Conservation (phyloP, 1,284 basidiomycete genomes). For the Dichomitus squalens region DNA sequence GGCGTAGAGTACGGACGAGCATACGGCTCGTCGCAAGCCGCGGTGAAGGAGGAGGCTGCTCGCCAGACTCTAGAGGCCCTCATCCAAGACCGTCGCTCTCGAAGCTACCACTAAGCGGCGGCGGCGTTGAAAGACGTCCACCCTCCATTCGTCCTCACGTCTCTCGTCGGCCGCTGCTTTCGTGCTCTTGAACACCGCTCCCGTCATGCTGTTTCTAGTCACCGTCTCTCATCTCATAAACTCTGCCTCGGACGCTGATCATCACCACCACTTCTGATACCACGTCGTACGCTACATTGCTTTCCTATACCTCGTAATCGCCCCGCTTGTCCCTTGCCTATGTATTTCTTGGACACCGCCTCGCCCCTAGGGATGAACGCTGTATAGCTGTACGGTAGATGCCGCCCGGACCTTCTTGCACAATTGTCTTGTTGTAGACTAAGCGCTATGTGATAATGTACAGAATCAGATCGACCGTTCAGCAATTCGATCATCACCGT, state of each 20-base stretch:
- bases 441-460: slow-evolving; percentile 1
- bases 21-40: slow-evolving; percentile 25
- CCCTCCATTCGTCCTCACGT: background rate
- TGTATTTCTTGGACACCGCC: background rate
- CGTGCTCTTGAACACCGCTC: slow-evolving; percentile 4
- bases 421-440: background rate
- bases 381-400: background rate
- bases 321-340: background rate
- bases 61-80: slow-evolving; percentile 30
- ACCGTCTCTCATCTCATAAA: background rate
- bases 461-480: slow-evolving; percentile 1
- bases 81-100: slow-evolving; percentile 21
- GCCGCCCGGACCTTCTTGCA: background rate
- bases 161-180: slow-evolving; percentile 6
- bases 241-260: background rate
- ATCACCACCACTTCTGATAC: slow-evolving; percentile 2
- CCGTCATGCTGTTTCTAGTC: background rate
- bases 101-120: slow-evolving; percentile 8
- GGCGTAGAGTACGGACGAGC: slow-evolving; percentile 32
- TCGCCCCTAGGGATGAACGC: background rate
- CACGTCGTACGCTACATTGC: background rate
- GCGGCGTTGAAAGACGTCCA: background rate
- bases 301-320: slow-evolving; percentile 2
- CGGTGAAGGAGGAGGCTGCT: slow-evolving; percentile 37
- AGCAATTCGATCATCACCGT: background rate